Evolutionary conservation across 164 flowering plant species (phyloP).

Genomic region (Hamamelis virginiana): DNA sequence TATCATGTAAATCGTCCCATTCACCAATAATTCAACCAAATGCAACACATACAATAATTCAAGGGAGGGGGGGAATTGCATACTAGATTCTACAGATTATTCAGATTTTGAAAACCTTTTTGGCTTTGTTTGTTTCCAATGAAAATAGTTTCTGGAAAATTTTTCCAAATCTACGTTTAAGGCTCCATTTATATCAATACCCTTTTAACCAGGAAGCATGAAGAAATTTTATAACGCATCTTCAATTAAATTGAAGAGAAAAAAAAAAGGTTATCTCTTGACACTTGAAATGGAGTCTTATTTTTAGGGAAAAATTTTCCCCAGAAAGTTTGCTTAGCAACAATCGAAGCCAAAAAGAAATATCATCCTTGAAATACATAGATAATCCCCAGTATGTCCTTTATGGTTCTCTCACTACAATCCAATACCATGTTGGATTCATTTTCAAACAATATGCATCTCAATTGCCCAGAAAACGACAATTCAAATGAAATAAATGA

Average conservation of each 20-base stretch:
- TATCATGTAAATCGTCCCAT: neutral
- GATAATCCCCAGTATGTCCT: neutral
- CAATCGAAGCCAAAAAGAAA: neutral
- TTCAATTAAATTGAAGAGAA: neutral
- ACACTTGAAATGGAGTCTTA: too few species aligned
- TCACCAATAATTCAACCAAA: conserved; percentile 5
- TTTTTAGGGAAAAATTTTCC: neutral
- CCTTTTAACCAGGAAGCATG: neutral
- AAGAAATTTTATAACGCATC: neutral
- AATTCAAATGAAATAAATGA: conserved; percentile 3
- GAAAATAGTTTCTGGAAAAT: neutral
- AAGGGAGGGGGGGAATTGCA: neutral
- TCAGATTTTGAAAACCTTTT: neutral
- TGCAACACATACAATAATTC: neutral
- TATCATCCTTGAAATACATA: neutral
- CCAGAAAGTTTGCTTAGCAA: neutral
- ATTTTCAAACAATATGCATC: too few species aligned
- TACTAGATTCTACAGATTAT: neutral
- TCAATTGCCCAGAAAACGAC: neutral
- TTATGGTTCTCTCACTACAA: too few species aligned
- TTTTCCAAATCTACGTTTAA: neutral
- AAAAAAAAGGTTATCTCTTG: too few species aligned
- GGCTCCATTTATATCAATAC: neutral
- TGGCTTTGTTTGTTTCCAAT: neutral
- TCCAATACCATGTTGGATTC: too few species aligned